Conservation (phyloP, 129 eudicot species). For the Flaveria ramosissima region DNA sequence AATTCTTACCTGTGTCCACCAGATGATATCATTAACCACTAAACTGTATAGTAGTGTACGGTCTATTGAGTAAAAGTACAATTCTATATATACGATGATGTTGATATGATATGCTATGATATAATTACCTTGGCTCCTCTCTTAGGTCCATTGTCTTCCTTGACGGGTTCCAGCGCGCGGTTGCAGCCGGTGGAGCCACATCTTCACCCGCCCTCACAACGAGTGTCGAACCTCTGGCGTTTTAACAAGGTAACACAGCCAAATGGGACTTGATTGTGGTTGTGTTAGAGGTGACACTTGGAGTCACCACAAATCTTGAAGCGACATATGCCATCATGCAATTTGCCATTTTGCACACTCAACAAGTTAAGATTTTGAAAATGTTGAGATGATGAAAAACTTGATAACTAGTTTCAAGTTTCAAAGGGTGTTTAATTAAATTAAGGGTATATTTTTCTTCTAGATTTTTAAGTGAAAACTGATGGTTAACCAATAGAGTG, state of each 20-base stretch:
- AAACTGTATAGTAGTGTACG: too few relatives aligned
- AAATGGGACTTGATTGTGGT: slow-evolving; percentile 28
- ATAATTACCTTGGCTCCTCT: slow-evolving; percentile 71
- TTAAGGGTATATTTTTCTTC: slow-evolving; percentile 34
- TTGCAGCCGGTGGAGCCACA: slow-evolving; percentile 45
- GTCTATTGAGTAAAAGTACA: slow-evolving; percentile 9
- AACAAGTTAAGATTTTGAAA: slow-evolving; percentile 6
- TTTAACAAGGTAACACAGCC: slow-evolving; percentile 44
- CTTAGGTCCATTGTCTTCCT: slow-evolving; percentile 67
- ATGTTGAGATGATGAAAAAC: slow-evolving; percentile 18
- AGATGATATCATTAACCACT: slow-evolving; percentile 9
- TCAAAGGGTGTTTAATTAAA: slow-evolving; percentile 40
- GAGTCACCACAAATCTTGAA: slow-evolving; percentile 59
- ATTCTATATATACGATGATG: background rate
- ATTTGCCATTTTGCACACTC: slow-evolving; percentile 19
- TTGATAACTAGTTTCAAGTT: slow-evolving; percentile 8
- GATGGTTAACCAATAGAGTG: slow-evolving; percentile 44
- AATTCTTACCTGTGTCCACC: slow-evolving; percentile 69
- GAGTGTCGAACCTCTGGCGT: slow-evolving; percentile 47
- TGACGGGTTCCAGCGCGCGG: slow-evolving; percentile 34
- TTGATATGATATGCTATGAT: too few relatives aligned
- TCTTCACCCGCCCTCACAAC: slow-evolving; percentile 69
- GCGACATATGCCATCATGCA: slow-evolving; percentile 81
- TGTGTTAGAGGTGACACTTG: slow-evolving; percentile 42
- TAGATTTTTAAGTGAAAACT: slow-evolving; percentile 35